Evolutionary conservation across 176 grass and related monocot species (phyloP).

Genomic region (Guadua angustifolia): DNA sequence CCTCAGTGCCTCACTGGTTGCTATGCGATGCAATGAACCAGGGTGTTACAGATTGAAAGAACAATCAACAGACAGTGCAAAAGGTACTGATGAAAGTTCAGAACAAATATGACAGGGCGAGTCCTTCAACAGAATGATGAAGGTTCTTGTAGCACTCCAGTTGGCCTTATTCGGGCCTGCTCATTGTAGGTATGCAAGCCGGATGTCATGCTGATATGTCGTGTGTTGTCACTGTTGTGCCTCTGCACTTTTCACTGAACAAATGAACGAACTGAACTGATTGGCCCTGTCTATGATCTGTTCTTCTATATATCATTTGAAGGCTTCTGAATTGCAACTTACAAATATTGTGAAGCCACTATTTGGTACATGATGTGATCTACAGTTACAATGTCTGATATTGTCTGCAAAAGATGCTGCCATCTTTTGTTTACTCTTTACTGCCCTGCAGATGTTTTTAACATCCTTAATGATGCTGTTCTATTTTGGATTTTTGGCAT

Average conservation of each 20-base stretch:
- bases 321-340: conserved; percentile 27
- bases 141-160: conserved; percentile 39
- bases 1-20: neutral
- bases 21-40: conserved; percentile 10
- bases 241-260: neutral
- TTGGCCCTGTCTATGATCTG: neutral
- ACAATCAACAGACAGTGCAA: conserved; percentile 33
- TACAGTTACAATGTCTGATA: conserved; percentile 14
- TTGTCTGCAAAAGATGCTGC: conserved; percentile 34
- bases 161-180: conserved; percentile 8
- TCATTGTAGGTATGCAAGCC: neutral
- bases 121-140: conserved; percentile 38
- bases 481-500: neutral
- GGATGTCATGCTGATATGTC: conserved; percentile 16
- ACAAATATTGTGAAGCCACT: neutral
- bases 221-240: conserved; percentile 22
- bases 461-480: conserved; percentile 4
- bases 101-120: conserved; percentile 35
- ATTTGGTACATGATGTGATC: neutral
- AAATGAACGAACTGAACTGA: conserved; percentile 30
- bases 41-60: conserved; percentile 14
- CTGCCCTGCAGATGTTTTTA: neutral
- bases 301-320: conserved; percentile 29
- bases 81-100: neutral
- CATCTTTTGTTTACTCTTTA: conserved; percentile 3